Evolutionary conservation across 176 grass and related monocot genomes (phyloP), one percentile per base, ranked within the genome.

Genomic region (Ananas comosus): DNA sequence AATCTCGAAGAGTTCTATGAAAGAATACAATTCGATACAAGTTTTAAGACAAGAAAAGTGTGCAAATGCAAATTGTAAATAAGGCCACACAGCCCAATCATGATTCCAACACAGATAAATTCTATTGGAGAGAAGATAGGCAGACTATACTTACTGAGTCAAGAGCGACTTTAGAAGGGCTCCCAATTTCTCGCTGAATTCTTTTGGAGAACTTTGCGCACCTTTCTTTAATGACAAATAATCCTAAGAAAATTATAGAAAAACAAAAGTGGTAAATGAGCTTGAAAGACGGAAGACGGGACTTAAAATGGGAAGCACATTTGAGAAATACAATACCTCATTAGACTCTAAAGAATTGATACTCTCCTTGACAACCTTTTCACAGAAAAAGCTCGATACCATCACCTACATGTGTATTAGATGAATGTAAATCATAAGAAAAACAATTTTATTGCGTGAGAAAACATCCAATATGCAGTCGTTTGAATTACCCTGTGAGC

Each of bases 401-500:
- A 69, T 69, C 23, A 48, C 66, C 66, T 69, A 24, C 16, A 14
- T 27, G 28, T 49, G 47, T 33, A 16, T 48, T 5, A 69, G 16
- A 48, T 48, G 24, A 10, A 42, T 69, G 25, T 27, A 27, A 27
- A 27, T 27, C 25, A 27, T 27, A 27, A 27, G 25, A 27, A 27
- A 27, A 27, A 1, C 25, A 27, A 27, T 27, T 27, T 2, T 27
- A 27, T 27, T 27, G 25, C 25, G 2, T 42, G 10, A n/a, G 27
- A 66, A 66, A 66, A 66, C 64, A 27, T 27, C 25, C 25, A 2
- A 27, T 25, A 33, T 27, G 64, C 10, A 66, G 19, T 66, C 18
- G 19, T 14, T 25, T 66, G 10, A 53, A 66, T 14, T 69, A 69
- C 66, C 66, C 66, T 4, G 23, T 69, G 66, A 69, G 66, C 23